These are phyloP conservation scores for Brassica nigra DNA, from an alignment of 345 rosid genomes.

Conservation along the genomic window DNA sequence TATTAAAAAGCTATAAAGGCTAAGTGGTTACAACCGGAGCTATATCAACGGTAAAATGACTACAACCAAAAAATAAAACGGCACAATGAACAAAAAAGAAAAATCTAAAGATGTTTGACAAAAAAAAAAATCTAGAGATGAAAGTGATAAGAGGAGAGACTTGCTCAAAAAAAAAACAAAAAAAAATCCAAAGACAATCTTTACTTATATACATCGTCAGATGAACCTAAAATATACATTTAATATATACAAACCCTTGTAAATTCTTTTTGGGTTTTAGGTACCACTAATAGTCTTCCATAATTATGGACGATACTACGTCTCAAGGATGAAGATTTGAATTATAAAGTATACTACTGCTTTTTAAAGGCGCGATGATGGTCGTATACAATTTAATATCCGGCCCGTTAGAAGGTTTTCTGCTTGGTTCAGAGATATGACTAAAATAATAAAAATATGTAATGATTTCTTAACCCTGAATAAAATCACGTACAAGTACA, in stretches of 20 bases:
- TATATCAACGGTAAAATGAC: no score
- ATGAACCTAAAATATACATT: neutral
- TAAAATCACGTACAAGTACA: constrained; percentile 30
- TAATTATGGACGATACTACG: neutral
- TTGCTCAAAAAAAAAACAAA: no score
- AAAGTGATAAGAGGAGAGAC: no score
- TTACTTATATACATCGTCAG: no score
- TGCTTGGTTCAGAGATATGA: constrained; percentile 32
- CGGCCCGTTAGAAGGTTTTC: constrained; percentile 32
- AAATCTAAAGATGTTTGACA: no score
- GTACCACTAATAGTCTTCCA: neutral
- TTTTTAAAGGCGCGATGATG: constrained; percentile 16
- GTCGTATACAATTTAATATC: neutral
- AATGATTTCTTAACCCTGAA: constrained; percentile 32
- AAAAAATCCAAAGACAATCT: no score
- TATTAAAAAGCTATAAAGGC: no score
- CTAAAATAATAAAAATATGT: constrained; percentile 11
- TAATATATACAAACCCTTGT: neutral
- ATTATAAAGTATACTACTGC: no score
- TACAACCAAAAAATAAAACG: no score
- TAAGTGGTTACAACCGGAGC: no score
- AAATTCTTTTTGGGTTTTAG: neutral
- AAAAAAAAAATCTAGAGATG: no score
- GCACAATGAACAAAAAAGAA: no score
- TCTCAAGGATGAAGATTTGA: neutral